Evolutionary conservation across 176 grass and related monocot species (phyloP).

Genomic region (Carex scoparia): DNA sequence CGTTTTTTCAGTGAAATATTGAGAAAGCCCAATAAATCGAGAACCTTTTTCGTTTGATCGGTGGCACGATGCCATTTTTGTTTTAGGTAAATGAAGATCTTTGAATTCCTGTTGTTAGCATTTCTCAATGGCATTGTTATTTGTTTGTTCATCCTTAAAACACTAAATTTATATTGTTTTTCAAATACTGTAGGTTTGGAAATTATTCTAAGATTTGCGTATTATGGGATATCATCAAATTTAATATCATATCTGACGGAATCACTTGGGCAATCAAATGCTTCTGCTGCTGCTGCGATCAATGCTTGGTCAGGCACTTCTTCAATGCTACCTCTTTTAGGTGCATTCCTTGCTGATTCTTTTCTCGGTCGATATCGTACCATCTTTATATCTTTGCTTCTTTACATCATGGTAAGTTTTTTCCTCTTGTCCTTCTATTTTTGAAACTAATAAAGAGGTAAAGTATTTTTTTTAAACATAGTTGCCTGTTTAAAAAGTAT

Average conservation of each 20-base stretch:
- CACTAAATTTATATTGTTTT: no score
- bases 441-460: background rate
- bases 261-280: conserved; percentile 43
- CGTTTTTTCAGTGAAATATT: no score
- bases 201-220: conserved; percentile 44
- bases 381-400: conserved; percentile 42
- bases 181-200: conserved; percentile 28
- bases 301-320: conserved; percentile 46
- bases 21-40: background rate
- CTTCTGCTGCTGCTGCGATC: conserved; percentile 46
- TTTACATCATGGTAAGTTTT: conserved; percentile 38
- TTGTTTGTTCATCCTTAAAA: no score
- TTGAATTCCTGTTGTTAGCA: no score
- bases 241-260: conserved; percentile 63
- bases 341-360: conserved; percentile 58
- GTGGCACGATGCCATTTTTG: no score
- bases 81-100: no score
- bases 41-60: background rate
- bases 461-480: no score
- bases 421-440: background rate
- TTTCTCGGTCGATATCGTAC: conserved; percentile 47
- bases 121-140: no score
- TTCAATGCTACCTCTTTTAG: conserved; percentile 41
- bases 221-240: conserved; percentile 50
- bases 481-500: no score